Percentiles rank a stretch among this genome's conserved stretches.
Evolutionary conservation across 23 red algal genomes (phyloP).

Genomic region (Gracilaria domingensis): DNA sequence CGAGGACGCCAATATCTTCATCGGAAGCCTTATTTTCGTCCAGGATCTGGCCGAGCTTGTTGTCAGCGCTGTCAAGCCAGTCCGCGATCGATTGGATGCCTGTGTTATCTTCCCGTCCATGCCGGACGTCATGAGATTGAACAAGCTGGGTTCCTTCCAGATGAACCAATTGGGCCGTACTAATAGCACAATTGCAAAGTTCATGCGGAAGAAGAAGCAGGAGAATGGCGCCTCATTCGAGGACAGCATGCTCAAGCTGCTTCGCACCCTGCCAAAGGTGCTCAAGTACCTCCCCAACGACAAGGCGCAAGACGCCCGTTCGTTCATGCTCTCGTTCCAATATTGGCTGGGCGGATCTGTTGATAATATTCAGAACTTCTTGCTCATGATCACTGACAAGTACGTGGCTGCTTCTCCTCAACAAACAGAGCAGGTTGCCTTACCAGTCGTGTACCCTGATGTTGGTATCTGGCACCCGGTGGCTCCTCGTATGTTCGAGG

Average conservation of each 20-base stretch:
- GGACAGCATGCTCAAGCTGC: conserved; percentile 93
- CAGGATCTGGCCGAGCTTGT: conserved; percentile 98
- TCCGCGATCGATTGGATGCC: conserved; percentile 92
- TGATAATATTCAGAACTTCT: conserved; percentile 98
- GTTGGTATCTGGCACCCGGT: conserved; percentile 99
- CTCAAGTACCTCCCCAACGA: conserved; percentile 99
- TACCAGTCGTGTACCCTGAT: conserved; percentile 94
- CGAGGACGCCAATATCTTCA: conserved; percentile 92
- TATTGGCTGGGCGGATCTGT: conserved; percentile 97
- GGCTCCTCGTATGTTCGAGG: conserved; percentile 95
- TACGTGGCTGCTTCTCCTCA: conserved; percentile 82
- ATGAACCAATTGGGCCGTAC: conserved; percentile 91
- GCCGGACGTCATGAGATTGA: conserved; percentile 98
- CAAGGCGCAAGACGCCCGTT: conserved; percentile 99
- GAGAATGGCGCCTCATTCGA: conserved; percentile 93
- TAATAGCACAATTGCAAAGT: conserved; percentile 82
- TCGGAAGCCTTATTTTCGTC: conserved; percentile 98
- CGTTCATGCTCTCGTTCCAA: conserved; percentile 98
- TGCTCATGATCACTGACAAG: conserved; percentile 96
- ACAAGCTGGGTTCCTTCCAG: conserved; percentile 97
- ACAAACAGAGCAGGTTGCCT: conserved; percentile 38
- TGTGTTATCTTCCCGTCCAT: conserved; percentile 99
- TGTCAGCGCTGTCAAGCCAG: conserved; percentile 85
- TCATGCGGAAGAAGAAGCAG: conserved; percentile 94
- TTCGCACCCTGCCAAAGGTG: conserved; percentile 97